Conservation (phyloP, 345 rosid genomes). For the Citrus cavaleriei region DNA sequence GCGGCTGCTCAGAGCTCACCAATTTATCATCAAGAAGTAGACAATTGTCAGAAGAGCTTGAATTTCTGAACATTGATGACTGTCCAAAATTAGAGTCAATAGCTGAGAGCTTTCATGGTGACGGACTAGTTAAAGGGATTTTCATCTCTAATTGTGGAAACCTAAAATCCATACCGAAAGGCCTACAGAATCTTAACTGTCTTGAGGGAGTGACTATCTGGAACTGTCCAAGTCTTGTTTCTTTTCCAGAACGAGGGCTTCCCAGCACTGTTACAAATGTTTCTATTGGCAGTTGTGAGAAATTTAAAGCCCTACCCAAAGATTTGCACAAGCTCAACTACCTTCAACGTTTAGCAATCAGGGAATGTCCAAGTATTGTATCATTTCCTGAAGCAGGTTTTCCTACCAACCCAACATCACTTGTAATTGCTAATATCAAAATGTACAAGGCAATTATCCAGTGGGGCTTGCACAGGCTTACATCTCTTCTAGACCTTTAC, state of each 20-base stretch:
- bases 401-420: not conserved
- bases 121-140: too few species aligned
- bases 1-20: not conserved
- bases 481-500: not conserved
- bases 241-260: not conserved
- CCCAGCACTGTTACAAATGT: not conserved
- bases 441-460: not conserved
- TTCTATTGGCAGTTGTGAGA: not conserved
- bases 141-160: too few species aligned
- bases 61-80: accelerated
- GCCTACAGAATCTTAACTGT: not conserved
- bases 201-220: not conserved
- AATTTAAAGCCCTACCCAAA: not conserved
- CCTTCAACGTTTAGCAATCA: not conserved
- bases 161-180: not conserved
- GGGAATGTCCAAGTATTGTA: not conserved
- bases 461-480: not conserved
- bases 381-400: not conserved
- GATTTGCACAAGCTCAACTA: not conserved
- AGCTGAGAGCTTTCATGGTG: too few species aligned
- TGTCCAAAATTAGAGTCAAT: not conserved
- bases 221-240: not conserved
- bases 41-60: not conserved
- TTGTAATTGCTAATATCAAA: not conserved
- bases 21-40: not conserved